A percentile compares a stretch with the other conserved stretches of the same genome.
These are phyloP conservation scores for Neoascochyta sp. DNA, from an alignment of 2,329 filamentous ascomycete species.

Conservation along the genomic window DNA sequence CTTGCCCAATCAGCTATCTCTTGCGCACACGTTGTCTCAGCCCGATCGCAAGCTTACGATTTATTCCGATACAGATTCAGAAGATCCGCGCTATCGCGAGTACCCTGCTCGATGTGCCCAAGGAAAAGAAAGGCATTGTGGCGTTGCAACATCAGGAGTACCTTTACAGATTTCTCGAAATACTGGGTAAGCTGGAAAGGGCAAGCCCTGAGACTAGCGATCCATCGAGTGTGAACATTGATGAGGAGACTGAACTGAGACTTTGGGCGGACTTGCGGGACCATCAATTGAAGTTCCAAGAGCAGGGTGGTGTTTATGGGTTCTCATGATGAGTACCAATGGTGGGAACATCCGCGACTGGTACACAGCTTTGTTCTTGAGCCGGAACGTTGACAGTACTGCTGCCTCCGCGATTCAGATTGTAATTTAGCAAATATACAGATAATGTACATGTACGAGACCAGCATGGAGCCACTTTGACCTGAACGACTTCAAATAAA, in stretches of 20 bases:
- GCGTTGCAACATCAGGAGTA: slow-evolving; percentile 65
- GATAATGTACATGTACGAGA: too few species aligned
- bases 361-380: too few species aligned
- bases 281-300: slow-evolving; percentile 69
- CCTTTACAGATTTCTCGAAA: slow-evolving; percentile 67
- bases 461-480: too few species aligned
- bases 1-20: slow-evolving; percentile 7
- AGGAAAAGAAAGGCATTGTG: slow-evolving; percentile 50
- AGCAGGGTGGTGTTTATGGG: slow-evolving; percentile 56
- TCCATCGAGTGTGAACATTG: slow-evolving; percentile 38
- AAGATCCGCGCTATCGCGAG: slow-evolving; percentile 84
- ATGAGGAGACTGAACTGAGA: slow-evolving; percentile 72
- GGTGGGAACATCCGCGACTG: too few species aligned
- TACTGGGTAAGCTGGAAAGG: slow-evolving; percentile 70
- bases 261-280: slow-evolving; percentile 77
- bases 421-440: too few species aligned
- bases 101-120: slow-evolving; percentile 66
- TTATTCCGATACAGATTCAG: slow-evolving; percentile 54
- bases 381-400: too few species aligned
- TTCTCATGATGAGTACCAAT: too few species aligned
- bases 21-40: slow-evolving; percentile 7
- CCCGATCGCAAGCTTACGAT: slow-evolving; percentile 25
- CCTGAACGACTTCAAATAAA: too few species aligned
- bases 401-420: too few species aligned
- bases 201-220: slow-evolving; percentile 45